Conservation (phyloP, 208 protist genomes). For the Crithidia brevicula region DNA sequence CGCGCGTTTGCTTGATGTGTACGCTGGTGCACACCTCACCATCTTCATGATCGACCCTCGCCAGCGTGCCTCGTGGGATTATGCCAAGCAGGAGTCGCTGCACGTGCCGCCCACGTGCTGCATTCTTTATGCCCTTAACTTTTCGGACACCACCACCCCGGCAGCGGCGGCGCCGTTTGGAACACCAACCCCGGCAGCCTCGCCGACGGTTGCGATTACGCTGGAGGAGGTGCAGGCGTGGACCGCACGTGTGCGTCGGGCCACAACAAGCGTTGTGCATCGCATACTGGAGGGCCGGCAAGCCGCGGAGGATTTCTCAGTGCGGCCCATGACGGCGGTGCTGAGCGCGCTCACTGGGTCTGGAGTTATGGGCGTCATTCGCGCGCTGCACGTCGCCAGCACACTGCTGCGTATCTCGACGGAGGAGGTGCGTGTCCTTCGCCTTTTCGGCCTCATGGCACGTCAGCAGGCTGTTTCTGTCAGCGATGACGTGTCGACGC, state of each 20-base stretch:
- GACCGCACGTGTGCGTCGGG: conserved; percentile 41
- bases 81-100: conserved; percentile 58
- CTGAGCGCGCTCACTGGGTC: conserved; percentile 54
- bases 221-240: conserved; percentile 50
- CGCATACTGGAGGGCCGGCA: conserved; percentile 44
- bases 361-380: conserved; percentile 51
- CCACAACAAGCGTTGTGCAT: conserved; percentile 54
- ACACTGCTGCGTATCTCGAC: conserved; percentile 47
- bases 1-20: conserved; percentile 62
- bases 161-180: no score
- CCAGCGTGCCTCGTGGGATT: conserved; percentile 58
- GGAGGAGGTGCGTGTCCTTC: conserved; percentile 49
- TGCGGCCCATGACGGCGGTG: conserved; percentile 46
- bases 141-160: conserved; percentile 35
- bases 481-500: conserved; percentile 3
- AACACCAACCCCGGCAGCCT: no score
- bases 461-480: conserved; percentile 27
- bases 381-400: conserved; percentile 68
- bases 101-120: conserved; percentile 60
- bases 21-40: conserved; percentile 61
- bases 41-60: conserved; percentile 76
- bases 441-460: conserved; percentile 24
- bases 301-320: conserved; percentile 46
- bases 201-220: conserved; percentile 21
- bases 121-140: conserved; percentile 78